Percentiles rank a stretch among this genome's conserved stretches.
Evolutionary conservation across 768 basidiomycete genomes (phyloP).

Genomic region (Boletus bicolor): DNA sequence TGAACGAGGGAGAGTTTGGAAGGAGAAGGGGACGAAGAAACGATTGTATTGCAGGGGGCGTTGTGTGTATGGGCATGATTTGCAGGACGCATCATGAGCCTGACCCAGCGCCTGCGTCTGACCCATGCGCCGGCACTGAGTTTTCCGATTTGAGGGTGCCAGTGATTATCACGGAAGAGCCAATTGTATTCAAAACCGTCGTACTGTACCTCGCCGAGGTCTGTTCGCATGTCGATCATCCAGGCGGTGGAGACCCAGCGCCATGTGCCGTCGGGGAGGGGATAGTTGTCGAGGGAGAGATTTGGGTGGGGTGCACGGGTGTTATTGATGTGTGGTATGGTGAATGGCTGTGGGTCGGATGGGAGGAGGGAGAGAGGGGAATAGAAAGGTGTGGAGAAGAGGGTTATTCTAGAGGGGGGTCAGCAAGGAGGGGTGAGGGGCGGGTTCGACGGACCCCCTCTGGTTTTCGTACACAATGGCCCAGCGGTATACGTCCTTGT

Average conservation of each 20-base stretch:
- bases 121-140: constrained; percentile 71
- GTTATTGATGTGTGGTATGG: constrained; percentile 44
- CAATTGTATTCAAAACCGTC: constrained; percentile 89
- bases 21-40: not conserved
- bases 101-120: constrained; percentile 75
- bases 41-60: not conserved
- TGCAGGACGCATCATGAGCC: constrained; percentile 76
- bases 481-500: constrained; percentile 66
- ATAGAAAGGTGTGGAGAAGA: constrained; percentile 73
- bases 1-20: constrained; percentile 17
- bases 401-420: constrained; percentile 44
- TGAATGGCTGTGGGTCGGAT: constrained; percentile 71
- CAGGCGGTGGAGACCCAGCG: constrained; percentile 75
- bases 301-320: constrained; percentile 48
- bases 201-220: constrained; percentile 69
- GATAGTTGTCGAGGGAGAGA: constrained; percentile 59
- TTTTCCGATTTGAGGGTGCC: constrained; percentile 60
- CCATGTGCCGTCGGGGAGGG: constrained; percentile 79
- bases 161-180: constrained; percentile 62
- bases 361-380: constrained; percentile 68
- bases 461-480: constrained; percentile 81
- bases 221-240: constrained; percentile 88
- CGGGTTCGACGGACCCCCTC: constrained; percentile 53
- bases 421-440: not conserved
- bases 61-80: constrained; percentile 12